These are phyloP conservation scores for Penicillium turbatum DNA, from an alignment of 495 filamentous ascomycete species.

Conservation along the genomic window DNA sequence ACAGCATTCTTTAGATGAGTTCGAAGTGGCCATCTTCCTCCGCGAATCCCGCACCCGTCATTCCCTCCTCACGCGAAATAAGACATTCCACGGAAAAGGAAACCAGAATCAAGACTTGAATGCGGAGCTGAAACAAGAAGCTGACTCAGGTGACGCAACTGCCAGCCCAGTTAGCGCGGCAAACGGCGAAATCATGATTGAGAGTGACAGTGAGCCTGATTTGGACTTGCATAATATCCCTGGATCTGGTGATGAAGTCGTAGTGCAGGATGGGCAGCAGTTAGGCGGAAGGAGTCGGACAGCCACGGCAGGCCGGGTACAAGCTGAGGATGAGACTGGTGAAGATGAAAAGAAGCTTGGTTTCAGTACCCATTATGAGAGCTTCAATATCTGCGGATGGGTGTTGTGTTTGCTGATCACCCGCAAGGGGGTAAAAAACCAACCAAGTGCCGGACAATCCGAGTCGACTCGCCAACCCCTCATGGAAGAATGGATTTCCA, in stretches of 20 bases:
- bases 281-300: conserved; percentile 14
- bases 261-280: background rate
- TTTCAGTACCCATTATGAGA: conserved; percentile 83
- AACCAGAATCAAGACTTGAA: conserved; percentile 36
- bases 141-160: conserved; percentile 47
- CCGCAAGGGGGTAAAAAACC: conserved; percentile 49
- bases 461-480: conserved; percentile 59
- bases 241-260: conserved; percentile 16
- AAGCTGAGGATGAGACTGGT: conserved; percentile 25
- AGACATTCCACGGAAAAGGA: conserved; percentile 57
- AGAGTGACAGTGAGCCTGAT: conserved; percentile 38
- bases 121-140: conserved; percentile 47
- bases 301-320: conserved; percentile 1
- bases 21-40: conserved; percentile 90
- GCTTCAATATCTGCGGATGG: conserved; percentile 89
- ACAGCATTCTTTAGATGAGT: conserved; percentile 63
- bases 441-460: conserved; percentile 25
- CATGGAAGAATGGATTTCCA: conserved; percentile 93
- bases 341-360: conserved; percentile 81
- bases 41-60: conserved; percentile 85
- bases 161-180: conserved; percentile 44
- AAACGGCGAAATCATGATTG: conserved; percentile 38
- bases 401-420: conserved; percentile 90
- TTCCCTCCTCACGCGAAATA: conserved; percentile 79
- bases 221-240: conserved; percentile 39